Conservation (phyloP, 164 flowering plant genomes). For the Tetracentron sinense region DNA sequence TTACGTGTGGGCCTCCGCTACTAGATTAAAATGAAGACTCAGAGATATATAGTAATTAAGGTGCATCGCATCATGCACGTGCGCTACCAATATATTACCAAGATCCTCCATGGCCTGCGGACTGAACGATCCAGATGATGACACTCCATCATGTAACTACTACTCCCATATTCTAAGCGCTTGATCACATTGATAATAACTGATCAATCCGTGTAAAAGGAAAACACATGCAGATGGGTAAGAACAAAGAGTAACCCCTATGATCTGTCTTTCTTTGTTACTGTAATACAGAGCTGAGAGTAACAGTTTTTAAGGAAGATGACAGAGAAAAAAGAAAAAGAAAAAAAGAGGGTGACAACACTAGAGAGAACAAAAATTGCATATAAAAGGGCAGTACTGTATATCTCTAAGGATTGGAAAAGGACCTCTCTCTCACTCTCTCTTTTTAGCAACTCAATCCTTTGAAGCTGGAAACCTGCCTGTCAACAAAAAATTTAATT, state of each 20-base stretch:
- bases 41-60: too few species aligned
- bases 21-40: too few species aligned
- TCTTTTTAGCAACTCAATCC: not conserved
- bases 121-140: too few species aligned
- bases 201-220: not conserved
- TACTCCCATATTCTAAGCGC: too few species aligned
- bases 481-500: not conserved
- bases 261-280: not conserved
- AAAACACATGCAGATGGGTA: too few species aligned
- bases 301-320: not conserved
- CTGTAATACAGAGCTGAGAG: not conserved
- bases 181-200: too few species aligned
- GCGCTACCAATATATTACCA: too few species aligned
- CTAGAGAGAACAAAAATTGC: not conserved
- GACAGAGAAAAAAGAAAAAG: not conserved
- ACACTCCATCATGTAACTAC: too few species aligned
- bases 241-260: too few species aligned
- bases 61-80: too few species aligned
- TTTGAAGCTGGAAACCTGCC: constrained; percentile 2
- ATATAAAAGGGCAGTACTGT: not conserved
- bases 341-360: not conserved
- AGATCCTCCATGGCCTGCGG: too few species aligned
- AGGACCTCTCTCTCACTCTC: constrained; percentile 3
- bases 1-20: too few species aligned
- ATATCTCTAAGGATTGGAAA: constrained; percentile 3